Conservation (phyloP, 768 basidiomycete species). For the Chlorophyllum brunneum region DNA sequence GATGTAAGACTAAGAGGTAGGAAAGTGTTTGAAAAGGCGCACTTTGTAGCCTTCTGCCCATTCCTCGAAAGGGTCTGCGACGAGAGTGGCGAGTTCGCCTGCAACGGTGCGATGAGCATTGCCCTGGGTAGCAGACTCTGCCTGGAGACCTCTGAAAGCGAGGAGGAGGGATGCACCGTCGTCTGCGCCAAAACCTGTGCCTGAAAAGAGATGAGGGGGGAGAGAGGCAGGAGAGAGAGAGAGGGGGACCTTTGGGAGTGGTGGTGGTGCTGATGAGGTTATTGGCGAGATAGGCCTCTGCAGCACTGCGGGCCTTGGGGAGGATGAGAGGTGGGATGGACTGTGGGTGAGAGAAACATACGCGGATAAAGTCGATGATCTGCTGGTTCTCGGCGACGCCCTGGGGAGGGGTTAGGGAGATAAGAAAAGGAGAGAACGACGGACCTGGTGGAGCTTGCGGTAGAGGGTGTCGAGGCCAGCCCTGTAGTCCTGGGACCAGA, state of each 20-base stretch:
- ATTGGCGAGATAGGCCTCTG: conserved; percentile 63
- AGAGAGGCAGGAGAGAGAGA: not conserved
- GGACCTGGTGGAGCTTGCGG: conserved; percentile 72
- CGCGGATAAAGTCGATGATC: conserved; percentile 78
- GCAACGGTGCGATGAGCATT: conserved; percentile 68
- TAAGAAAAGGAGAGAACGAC: conserved; percentile 16
- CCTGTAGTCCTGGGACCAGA: conserved; percentile 92
- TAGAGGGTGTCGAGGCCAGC: conserved; percentile 78
- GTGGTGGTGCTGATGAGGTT: conserved; percentile 49
- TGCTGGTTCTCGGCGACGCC: conserved; percentile 83
- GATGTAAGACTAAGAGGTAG: conserved; percentile 11
- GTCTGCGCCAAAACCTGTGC: conserved; percentile 69
- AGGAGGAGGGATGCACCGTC: conserved; percentile 81
- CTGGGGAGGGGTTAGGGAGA: conserved; percentile 33
- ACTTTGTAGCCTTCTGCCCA: conserved; percentile 81
- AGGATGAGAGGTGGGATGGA: not conserved
- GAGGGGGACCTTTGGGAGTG: conserved; percentile 43
- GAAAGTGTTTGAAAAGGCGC: conserved; percentile 16
- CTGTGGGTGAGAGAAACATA: conserved; percentile 30
- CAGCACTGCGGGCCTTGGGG: conserved; percentile 65
- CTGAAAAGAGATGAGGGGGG: conserved; percentile 26
- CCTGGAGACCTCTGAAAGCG: conserved; percentile 77
- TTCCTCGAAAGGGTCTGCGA: conserved; percentile 74
- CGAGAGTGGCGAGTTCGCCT: conserved; percentile 69
- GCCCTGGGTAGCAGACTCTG: conserved; percentile 70